These are phyloP conservation scores for Venturia aucupariae DNA, from an alignment of 2,329 filamentous ascomycete genomes.

Conservation along the genomic window DNA sequence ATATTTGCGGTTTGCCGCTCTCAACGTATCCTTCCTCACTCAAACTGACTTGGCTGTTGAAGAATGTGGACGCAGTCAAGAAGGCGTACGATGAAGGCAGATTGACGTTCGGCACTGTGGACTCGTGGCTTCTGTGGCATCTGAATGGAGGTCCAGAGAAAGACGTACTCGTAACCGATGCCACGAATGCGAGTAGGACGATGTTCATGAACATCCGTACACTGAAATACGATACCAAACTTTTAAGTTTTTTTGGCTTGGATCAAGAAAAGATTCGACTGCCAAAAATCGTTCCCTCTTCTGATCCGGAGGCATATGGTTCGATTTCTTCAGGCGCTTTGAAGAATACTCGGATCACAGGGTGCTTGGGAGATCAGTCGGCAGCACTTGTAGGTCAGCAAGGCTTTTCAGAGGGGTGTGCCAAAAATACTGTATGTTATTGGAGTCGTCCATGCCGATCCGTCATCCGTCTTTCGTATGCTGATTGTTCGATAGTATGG, in stretches of 20 bases:
- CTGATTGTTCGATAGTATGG: conserved; percentile 47
- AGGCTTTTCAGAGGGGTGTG: conserved; percentile 70
- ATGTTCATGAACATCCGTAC: conserved; percentile 91
- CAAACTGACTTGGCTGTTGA: conserved; percentile 75
- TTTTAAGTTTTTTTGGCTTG: conserved; percentile 72
- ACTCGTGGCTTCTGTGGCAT: conserved; percentile 79
- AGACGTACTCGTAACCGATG: conserved; percentile 71
- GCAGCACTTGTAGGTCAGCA: conserved; percentile 78
- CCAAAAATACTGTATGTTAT: conserved; percentile 62
- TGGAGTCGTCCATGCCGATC: not conserved
- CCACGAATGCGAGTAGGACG: conserved; percentile 79
- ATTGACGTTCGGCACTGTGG: conserved; percentile 77
- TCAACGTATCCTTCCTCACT: conserved; percentile 84
- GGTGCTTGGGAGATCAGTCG: conserved; percentile 80
- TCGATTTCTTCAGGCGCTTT: conserved; percentile 55
- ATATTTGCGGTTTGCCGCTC: conserved; percentile 70
- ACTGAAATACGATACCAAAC: conserved; percentile 66
- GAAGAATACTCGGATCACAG: conserved; percentile 64
- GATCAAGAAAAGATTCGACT: conserved; percentile 62
- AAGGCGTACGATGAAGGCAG: conserved; percentile 67
- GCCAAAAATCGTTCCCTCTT: conserved; percentile 77
- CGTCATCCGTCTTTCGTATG: not conserved
- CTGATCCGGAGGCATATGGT: conserved; percentile 65
- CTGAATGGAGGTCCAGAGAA: conserved; percentile 64
- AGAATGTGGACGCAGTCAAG: conserved; percentile 59